Evolutionary conservation across 2,329 filamentous ascomycete species (phyloP).

Genomic region (Fusarium sp.): DNA sequence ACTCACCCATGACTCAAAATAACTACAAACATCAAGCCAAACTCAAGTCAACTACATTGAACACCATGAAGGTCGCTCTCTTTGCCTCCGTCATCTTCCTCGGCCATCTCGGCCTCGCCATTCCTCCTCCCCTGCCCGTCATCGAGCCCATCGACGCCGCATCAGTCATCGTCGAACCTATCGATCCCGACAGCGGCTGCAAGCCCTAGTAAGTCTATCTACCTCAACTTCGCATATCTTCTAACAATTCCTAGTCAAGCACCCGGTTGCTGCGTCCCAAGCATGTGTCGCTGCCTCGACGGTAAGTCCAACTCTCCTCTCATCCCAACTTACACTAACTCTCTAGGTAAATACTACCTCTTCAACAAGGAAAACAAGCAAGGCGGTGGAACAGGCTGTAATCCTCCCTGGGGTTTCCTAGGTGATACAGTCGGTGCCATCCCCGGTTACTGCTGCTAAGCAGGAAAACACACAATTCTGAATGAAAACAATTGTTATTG

Average conservation of each 20-base stretch:
- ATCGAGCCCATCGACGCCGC: constrained; percentile 10
- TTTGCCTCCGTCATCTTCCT: constrained; percentile 3
- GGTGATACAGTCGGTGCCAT: constrained; percentile 20
- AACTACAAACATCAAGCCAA: background rate
- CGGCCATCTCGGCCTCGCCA: background rate
- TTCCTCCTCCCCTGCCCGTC: background rate
- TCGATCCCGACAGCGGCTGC: constrained; percentile 21
- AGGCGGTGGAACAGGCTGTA: constrained; percentile 16
- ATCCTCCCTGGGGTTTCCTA: constrained; percentile 28
- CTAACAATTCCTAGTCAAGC: constrained; percentile 17
- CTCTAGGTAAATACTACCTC: constrained; percentile 18
- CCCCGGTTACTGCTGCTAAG: constrained; percentile 31
- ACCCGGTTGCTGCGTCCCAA: constrained; percentile 27
- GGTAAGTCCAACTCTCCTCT: too few relatives aligned
- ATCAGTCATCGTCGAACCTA: constrained; percentile 7
- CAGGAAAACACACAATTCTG: background rate
- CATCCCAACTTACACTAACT: background rate
- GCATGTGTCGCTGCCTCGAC: constrained; percentile 29
- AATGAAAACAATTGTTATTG: background rate
- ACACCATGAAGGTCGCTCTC: constrained; percentile 22
- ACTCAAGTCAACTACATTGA: background rate
- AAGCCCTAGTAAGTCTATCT: constrained; percentile 15
- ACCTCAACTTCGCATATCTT: fast-evolving
- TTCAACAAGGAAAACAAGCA: constrained; percentile 25
- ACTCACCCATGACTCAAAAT: background rate